Percentiles rank a stretch among this genome's conserved stretches.
phyloP scores from a whole-genome alignment of 2,329 filamentous ascomycete species.

The Zymoseptoria brevis region DNA sequence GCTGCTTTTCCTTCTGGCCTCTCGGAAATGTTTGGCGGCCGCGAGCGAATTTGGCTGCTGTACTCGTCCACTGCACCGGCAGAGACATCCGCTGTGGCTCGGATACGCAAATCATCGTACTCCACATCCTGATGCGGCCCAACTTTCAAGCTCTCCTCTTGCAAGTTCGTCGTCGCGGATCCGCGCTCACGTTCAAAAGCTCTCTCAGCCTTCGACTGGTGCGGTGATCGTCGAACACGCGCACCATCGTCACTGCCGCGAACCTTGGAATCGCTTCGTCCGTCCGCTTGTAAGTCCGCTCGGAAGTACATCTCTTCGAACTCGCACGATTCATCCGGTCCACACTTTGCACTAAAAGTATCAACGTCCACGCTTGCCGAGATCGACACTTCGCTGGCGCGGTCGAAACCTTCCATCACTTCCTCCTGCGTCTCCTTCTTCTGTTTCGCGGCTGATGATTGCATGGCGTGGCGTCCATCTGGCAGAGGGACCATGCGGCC shows the following conservation, averaged over 20 bases:
- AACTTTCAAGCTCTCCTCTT: neutral
- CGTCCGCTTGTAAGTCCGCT: neutral
- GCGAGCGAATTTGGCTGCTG: neutral
- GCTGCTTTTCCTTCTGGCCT: neutral
- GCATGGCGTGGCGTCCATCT: neutral
- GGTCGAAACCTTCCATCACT: neutral
- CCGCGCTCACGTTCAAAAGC: neutral
- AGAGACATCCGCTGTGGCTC: neutral
- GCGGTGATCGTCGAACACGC: neutral
- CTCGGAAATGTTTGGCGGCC: neutral
- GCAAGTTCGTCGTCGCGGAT: neutral
- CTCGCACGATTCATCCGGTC: neutral
- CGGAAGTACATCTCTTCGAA: neutral
- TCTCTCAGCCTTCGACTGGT: neutral
- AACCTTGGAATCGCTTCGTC: neutral
- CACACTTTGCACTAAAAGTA: neutral
- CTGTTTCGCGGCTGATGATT: neutral
- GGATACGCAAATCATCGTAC: neutral
- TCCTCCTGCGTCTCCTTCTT: neutral
- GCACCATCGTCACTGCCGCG: neutral
- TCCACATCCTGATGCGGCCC: neutral
- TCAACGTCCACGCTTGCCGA: neutral
- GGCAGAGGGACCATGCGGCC: neutral
- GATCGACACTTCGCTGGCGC: neutral
- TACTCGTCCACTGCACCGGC: neutral